Evolutionary conservation across 805 yeast genomes (phyloP), one percentile per base, ranked within the genome.

Genomic region (Yamadazyma endophytica): DNA sequence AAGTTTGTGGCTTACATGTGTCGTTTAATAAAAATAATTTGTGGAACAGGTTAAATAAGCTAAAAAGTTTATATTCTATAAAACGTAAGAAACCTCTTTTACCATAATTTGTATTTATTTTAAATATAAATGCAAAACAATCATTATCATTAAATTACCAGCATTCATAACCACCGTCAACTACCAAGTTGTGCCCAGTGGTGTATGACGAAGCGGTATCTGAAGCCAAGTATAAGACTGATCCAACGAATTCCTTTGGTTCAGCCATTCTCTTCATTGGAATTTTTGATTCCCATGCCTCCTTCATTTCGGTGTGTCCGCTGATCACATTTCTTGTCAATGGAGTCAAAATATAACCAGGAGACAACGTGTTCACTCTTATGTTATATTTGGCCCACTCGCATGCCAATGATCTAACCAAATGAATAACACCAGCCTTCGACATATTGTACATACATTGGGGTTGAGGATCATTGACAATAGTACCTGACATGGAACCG

Each of bases 251-350:
- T 60, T 84, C 94, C 52, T 77, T 71, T 40, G 92, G 90, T 48
- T 80, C 86, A 24, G 94, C 89, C 83, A 85, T 78, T 65, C 94
- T 75, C 51, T 75, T 75, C 77, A 79, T 70, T 49, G 94, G 94
- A 34, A 79, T 68, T 58, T 75, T 75, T 17, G 75, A 57, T 49
- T 79, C 81, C 90, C 90, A 82, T 33, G 76, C 70, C 30, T 78
- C 73, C 58, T 79, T 79, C 72, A 82, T 63, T 31, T 68, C 78
- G 21, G 72, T 66, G 47, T 71, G 64, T 17, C 80, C 81, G 32
- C 75, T 61, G 40, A 77, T 68, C 29, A 83, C 87, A 47, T 80
- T 78, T 55, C 73, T 77, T 26, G 90, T 83, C 55, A 83, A 68
- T 21, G 90, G 88, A 9, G 90, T 82, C 45, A 79, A 71, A 39